Evolutionary conservation across 257 asterid genomes (phyloP).

Genomic region (Solanum raphanifolium): DNA sequence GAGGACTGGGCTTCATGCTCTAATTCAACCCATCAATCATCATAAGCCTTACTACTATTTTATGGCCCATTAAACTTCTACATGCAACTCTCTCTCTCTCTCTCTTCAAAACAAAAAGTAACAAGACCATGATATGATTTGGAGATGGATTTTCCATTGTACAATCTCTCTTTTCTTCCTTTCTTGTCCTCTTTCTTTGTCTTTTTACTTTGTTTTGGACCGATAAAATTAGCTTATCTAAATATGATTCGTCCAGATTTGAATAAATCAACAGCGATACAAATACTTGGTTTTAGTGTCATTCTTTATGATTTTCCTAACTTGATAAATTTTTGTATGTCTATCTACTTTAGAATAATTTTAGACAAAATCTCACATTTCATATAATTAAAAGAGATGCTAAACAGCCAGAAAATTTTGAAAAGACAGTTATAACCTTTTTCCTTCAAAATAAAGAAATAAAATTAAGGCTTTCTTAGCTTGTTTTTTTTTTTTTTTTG

Average conservation of each 20-base stretch:
- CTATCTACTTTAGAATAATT: background rate
- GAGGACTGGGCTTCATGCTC: slow-evolving; percentile 13
- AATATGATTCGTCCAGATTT: background rate
- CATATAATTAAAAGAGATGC: background rate
- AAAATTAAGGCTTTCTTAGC: too few relatives aligned
- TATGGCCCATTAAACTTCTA: background rate
- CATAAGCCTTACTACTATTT: background rate
- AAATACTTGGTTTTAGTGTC: background rate
- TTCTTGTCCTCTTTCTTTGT: background rate
- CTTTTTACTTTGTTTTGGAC: background rate
- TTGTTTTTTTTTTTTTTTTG: too few relatives aligned
- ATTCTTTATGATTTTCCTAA: background rate
- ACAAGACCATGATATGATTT: background rate
- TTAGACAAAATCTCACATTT: background rate
- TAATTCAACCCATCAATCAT: slow-evolving; percentile 21
- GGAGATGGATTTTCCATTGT: background rate
- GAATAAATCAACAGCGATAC: background rate
- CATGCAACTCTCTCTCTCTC: background rate
- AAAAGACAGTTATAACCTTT: too few relatives aligned
- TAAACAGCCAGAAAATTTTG: too few relatives aligned
- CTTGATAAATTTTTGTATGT: background rate
- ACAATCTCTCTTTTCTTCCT: background rate
- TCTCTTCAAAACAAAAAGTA: background rate
- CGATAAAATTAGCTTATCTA: background rate
- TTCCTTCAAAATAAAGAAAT: too few relatives aligned